Evolutionary conservation across 78 protist species (phyloP).

Genomic region (Monosiga brevicollis): DNA sequence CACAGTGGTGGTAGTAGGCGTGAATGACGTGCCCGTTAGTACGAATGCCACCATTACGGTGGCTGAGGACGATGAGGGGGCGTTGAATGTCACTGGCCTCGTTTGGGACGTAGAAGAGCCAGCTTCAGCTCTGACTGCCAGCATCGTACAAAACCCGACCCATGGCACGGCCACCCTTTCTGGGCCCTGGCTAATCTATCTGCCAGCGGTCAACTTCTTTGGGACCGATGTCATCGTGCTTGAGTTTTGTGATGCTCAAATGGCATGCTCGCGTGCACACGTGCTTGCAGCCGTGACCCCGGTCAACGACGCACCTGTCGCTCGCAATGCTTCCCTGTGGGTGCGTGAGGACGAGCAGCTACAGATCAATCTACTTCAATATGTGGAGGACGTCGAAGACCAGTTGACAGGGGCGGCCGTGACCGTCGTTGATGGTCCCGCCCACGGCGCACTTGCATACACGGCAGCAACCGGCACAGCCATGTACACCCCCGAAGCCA

Average conservation of each 20-base stretch:
- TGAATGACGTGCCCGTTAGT: neutral
- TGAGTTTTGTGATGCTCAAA: neutral
- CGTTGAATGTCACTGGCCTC: neutral
- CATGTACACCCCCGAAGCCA: neutral
- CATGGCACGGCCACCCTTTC: neutral
- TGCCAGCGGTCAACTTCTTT: neutral
- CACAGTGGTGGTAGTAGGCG: neutral
- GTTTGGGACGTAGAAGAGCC: neutral
- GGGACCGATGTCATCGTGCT: neutral
- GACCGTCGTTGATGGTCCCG: neutral
- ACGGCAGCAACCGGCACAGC: neutral
- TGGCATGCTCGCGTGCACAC: neutral
- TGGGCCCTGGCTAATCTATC: neutral
- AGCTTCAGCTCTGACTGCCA: neutral
- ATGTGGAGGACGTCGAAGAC: neutral
- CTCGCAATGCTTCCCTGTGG: neutral
- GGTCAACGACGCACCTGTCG: constrained; percentile 8
- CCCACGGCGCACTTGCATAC: neutral
- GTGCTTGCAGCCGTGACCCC: neutral
- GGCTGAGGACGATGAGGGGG: neutral
- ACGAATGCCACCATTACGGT: neutral
- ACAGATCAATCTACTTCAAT: neutral
- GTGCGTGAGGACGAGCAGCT: neutral
- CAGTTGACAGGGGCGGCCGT: neutral
- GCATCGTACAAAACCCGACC: neutral